phyloP scores from a whole-genome alignment of 345 rosid species.

The Populus tremula region DNA sequence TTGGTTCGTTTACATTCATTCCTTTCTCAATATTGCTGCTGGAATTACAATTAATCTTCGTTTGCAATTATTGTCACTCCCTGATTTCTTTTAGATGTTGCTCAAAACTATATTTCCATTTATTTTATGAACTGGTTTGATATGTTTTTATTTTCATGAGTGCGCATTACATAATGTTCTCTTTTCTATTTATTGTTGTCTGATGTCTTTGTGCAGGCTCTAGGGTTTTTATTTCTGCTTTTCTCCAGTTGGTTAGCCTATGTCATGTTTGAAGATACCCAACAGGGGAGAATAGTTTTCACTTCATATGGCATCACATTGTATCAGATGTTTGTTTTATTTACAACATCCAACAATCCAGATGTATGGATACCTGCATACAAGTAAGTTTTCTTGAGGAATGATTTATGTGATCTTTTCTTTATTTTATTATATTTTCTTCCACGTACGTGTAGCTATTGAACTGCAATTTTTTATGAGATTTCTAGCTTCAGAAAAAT shows the following conservation, averaged over 20 bases:
- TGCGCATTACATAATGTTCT: conserved; percentile 3
- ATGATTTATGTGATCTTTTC: conserved; percentile 1
- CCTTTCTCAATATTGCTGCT: conserved; percentile 1
- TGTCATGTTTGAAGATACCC: conserved; percentile 97
- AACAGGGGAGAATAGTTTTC: conserved; percentile 64
- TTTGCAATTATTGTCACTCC: not conserved
- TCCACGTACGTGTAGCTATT: not conserved
- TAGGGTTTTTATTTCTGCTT: conserved; percentile 79
- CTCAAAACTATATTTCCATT: not conserved
- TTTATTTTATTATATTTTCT: not conserved
- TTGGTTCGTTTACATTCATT: conserved; percentile 55
- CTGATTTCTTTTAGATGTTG: not conserved
- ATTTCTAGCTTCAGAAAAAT: too few species aligned
- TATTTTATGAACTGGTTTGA: conserved; percentile 3
- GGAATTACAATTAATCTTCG: not conserved
- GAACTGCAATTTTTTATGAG: too few species aligned
- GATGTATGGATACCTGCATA: conserved; percentile 99
- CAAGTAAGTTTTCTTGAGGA: conserved; percentile 57
- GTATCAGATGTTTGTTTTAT: conserved; percentile 84
- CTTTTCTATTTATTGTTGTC: conserved; percentile 12
- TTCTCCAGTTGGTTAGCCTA: conserved; percentile 91
- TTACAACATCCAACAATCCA: conserved; percentile 97
- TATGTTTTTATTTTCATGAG: not conserved
- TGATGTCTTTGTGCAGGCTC: conserved; percentile 61
- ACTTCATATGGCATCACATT: conserved; percentile 76